Evolutionary conservation across 2,329 filamentous ascomycete species (phyloP).

Genomic region (Aspergillus sp.): DNA sequence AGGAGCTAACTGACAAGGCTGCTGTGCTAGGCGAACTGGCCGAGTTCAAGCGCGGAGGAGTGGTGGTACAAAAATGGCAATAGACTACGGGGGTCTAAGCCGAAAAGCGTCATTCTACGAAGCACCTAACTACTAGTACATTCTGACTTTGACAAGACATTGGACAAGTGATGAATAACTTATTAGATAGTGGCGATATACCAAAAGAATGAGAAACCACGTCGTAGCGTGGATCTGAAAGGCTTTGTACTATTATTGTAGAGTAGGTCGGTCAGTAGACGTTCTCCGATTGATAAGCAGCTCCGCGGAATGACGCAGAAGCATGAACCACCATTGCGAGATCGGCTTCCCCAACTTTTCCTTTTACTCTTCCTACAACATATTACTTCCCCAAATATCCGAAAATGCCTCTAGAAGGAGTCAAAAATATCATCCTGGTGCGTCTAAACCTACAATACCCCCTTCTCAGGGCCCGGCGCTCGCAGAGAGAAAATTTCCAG

Average conservation of each 20-base stretch:
- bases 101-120: neutral
- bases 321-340: constrained; percentile 12
- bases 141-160: neutral
- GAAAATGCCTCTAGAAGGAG: constrained; percentile 42
- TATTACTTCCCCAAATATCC: neutral
- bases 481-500: constrained; percentile 10
- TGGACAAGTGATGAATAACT: neutral
- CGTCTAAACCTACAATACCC: constrained; percentile 14
- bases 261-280: neutral
- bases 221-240: neutral
- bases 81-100: constrained; percentile 12
- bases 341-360: constrained; percentile 15
- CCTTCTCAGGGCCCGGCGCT: neutral
- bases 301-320: constrained; percentile 28
- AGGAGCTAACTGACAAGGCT: constrained; percentile 58
- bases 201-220: neutral
- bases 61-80: constrained; percentile 52
- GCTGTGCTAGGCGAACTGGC: constrained; percentile 46
- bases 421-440: constrained; percentile 46
- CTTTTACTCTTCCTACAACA: neutral
- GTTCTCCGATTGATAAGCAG: constrained; percentile 27
- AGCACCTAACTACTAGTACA: neutral
- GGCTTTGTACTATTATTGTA: neutral
- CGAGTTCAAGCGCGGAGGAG: constrained; percentile 52
- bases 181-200: neutral